Conservation (phyloP, 768 basidiomycete species). For the Lentinula boryana region DNA sequence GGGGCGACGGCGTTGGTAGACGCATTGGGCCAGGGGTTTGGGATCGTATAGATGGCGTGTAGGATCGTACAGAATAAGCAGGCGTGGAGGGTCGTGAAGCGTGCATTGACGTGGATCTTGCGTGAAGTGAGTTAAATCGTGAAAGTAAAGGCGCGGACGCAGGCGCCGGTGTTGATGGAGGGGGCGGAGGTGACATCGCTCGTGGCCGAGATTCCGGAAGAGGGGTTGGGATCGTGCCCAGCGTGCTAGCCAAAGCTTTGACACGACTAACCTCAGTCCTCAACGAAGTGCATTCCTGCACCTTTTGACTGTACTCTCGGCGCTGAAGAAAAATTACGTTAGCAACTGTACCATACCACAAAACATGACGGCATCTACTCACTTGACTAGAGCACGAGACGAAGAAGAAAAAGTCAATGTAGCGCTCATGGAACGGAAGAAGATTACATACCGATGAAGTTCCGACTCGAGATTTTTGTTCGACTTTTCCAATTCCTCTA, state of each 20-base stretch:
- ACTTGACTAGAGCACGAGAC: constrained; percentile 47
- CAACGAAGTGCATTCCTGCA: constrained; percentile 64
- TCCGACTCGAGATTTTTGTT: constrained; percentile 63
- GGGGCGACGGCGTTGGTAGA: constrained; percentile 22
- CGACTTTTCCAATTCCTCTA: constrained; percentile 58
- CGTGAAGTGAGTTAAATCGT: constrained; percentile 47
- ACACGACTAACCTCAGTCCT: constrained; percentile 59
- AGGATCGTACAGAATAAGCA: constrained; percentile 19
- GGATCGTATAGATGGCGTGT: constrained; percentile 17
- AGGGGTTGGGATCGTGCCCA: constrained; percentile 18
- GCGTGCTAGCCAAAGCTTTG: constrained; percentile 40
- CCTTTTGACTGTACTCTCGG: constrained; percentile 56
- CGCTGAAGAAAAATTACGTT: constrained; percentile 34
- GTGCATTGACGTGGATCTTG: constrained; percentile 48
- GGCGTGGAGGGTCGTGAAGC: constrained; percentile 22
- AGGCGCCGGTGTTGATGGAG: constrained; percentile 28
- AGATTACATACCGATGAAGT: constrained; percentile 56
- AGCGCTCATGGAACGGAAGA: constrained; percentile 8
- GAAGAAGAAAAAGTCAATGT: constrained; percentile 11
- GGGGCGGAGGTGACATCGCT: constrained; percentile 30
- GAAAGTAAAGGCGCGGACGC: constrained; percentile 40
- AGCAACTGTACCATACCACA: constrained; percentile 6
- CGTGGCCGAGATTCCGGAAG: constrained; percentile 19
- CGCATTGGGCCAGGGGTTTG: constrained; percentile 26
- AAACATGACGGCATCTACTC: constrained; percentile 25